Evolutionary conservation across 2,329 filamentous ascomycete genomes (phyloP).

Genomic region (Fusarium caatingaense): DNA sequence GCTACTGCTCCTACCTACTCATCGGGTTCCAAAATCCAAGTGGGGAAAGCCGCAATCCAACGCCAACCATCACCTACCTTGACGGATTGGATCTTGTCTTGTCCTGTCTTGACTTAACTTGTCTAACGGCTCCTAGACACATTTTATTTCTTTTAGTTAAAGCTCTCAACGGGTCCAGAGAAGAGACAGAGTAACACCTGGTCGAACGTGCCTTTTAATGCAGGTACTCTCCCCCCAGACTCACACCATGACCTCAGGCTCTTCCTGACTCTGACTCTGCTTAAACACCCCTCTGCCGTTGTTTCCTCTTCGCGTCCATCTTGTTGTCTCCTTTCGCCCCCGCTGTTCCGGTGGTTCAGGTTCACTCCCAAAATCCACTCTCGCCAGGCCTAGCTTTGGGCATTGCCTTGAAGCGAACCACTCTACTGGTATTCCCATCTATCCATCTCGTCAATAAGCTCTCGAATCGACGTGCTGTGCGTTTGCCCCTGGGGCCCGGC

Average conservation of each 20-base stretch:
- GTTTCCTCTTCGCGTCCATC: constrained; percentile 41
- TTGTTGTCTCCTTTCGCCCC: constrained; percentile 46
- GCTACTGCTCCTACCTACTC: not conserved
- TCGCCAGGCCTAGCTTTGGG: constrained; percentile 38
- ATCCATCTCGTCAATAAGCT: constrained; percentile 36
- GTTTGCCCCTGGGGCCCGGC: constrained; percentile 35
- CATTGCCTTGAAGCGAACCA: constrained; percentile 46
- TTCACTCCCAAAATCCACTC: constrained; percentile 44
- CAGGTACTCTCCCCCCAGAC: constrained; percentile 47
- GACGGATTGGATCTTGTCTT: not conserved
- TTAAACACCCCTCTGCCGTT: constrained; percentile 45
- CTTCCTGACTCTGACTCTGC: constrained; percentile 45
- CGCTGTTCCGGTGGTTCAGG: constrained; percentile 41
- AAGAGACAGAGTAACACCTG: constrained; percentile 25
- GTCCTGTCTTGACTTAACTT: not conserved
- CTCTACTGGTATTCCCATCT: constrained; percentile 41
- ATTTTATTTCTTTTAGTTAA: constrained; percentile 26
- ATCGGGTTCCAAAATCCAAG: constrained; percentile 35
- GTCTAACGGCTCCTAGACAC: constrained; percentile 32
- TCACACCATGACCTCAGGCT: constrained; percentile 44
- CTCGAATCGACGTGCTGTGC: constrained; percentile 37
- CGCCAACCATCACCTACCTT: constrained; percentile 42
- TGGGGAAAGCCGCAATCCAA: constrained; percentile 43
- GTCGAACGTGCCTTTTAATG: constrained; percentile 46
- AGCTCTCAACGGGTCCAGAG: constrained; percentile 30